These are phyloP conservation scores for Helichrysum umbraculigerum DNA, from an alignment of 129 eudicot genomes.

Conservation along the genomic window DNA sequence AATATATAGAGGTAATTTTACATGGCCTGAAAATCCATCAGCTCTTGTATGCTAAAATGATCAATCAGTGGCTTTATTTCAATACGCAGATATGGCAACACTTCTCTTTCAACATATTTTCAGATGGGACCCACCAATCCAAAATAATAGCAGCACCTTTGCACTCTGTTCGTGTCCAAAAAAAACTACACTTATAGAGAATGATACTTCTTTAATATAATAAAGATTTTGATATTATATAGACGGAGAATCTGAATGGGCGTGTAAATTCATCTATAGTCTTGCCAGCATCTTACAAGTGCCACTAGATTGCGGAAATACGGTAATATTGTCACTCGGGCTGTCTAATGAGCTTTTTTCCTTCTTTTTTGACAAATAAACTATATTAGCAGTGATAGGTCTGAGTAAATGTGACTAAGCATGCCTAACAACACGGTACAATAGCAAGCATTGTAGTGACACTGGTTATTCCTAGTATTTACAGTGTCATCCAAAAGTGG, in stretches of 20 bases:
- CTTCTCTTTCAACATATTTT: background rate
- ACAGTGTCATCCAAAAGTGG: too few relatives aligned
- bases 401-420: too few relatives aligned
- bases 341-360: background rate
- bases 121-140: background rate
- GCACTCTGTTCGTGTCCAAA: background rate
- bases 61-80: background rate
- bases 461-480: too few relatives aligned
- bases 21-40: too few relatives aligned
- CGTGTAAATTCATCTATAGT: too few relatives aligned
- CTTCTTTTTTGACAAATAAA: too few relatives aligned
- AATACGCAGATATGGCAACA: background rate
- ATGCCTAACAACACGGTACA: too few relatives aligned
- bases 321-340: background rate
- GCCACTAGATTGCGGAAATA: background rate
- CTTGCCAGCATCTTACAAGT: background rate
- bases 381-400: too few relatives aligned
- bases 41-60: background rate
- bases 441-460: too few relatives aligned
- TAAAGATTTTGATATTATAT: background rate
- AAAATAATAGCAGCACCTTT: background rate
- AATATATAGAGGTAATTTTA: too few relatives aligned
- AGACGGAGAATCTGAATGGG: too few relatives aligned
- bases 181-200: background rate
- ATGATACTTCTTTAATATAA: background rate